These are phyloP conservation scores for Quercus phellos DNA, from an alignment of 331 rosid genomes.

Conservation along the genomic window DNA sequence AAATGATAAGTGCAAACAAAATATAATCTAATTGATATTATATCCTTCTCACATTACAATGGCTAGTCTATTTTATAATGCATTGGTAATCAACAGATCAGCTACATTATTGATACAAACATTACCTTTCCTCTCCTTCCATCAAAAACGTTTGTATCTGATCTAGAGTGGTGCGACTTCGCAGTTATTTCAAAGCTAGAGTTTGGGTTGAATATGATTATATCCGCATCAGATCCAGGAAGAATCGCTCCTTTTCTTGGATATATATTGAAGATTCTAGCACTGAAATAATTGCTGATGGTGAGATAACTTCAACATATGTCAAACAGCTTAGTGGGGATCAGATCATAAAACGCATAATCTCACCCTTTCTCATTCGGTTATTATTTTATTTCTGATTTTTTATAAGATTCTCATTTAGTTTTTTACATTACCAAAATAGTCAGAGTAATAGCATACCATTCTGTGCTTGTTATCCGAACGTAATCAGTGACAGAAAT, in stretches of 20 bases:
- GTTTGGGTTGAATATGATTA: constrained; percentile 84
- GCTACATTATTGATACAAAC: not conserved
- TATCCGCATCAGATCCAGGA: constrained; percentile 93
- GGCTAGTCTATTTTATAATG: not conserved
- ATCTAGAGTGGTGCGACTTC: constrained; percentile 73
- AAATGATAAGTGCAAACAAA: no score
- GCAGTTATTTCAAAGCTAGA: constrained; percentile 70
- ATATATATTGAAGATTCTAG: constrained; percentile 78
- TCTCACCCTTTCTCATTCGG: not conserved
- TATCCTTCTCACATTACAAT: not conserved
- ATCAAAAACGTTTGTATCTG: constrained; percentile 75
- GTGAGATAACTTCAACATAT: constrained; percentile 6
- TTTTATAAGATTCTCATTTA: no score
- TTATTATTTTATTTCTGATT: no score
- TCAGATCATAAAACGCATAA: not conserved
- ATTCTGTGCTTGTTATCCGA: constrained; percentile 75
- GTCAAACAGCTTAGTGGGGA: constrained; percentile 13
- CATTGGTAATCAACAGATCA: not conserved
- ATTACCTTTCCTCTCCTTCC: constrained; percentile 89
- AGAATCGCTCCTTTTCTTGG: constrained; percentile 80
- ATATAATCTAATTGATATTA: not conserved
- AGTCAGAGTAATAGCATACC: constrained; percentile 36
- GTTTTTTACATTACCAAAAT: constrained; percentile 3
- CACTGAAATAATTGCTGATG: constrained; percentile 43
- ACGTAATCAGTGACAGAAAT: constrained; percentile 77